Base-by-base conservation (phyloP, 371 early-diverging fungal species). In the Haplosporangium sp. region DNA sequence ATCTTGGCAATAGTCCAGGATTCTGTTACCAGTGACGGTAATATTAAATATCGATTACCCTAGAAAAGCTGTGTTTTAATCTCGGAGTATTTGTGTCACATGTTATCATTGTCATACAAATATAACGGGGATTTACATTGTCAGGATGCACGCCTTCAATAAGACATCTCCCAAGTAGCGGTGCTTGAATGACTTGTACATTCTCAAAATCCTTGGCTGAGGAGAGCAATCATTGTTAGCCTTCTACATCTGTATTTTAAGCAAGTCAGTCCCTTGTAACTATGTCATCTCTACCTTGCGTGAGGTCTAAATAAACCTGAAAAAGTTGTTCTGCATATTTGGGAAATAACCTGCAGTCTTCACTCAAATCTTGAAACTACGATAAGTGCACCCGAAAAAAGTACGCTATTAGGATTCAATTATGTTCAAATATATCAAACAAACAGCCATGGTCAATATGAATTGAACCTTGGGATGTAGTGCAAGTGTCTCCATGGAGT, bases 311-410 rank as follows among this genome's bases (percentile, higher is more conserved):
- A 52, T 79, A 79, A 6, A 79, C 69, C 37, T 74, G 81, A 53
- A 79, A 65, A 35, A 79, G 58, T n/a, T 79, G 81, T 61, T 79
- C 81, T 0, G 71, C 74, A 10, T 79, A 68, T 4, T 79, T 72
- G 1, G 81, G 81, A 19, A 57, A 79, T 15, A 50, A 19, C 0
- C 15, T 20, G 47, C 81, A 79, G 55, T 74, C 68, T 37, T 61
- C 72, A n/a, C 50, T 63, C 53, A 79, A 19, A 2, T 63, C 67
- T 20, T 61, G 45, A 38, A 74, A 79, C 81, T 79, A 47, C 2
- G 42, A n/a, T 27, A 34, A 40, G 47, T 47, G 13, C 47, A 47
- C 15, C 13, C 8, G 47, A 15, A 15, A 47, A 13, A 13, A 47
- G 47, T 15, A 15, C 47, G 4, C 15, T 13, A 15, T 15, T 15